Base-by-base conservation (phyloP, 768 basidiomycete species). In the Tylopilus sp. region DNA sequence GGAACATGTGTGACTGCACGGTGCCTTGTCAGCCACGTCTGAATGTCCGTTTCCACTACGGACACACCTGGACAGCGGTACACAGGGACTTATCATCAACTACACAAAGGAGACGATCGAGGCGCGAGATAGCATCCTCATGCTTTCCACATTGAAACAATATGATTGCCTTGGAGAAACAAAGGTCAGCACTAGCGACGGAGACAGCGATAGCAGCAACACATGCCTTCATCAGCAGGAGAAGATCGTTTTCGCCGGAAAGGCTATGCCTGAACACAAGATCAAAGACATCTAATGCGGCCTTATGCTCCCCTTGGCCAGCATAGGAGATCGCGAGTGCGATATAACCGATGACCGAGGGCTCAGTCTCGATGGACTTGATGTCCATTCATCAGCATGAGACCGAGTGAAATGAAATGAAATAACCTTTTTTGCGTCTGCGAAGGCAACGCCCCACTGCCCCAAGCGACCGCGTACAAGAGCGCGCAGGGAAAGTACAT, bases 141-240 rank as follows among this genome's bases (percentile, higher is more conserved):
- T 59, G 47, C 6, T 42, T 54, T 33, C 60, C 47, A 3, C 38
- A 59, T 38, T 59, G 28, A 37, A 58, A 58, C 17, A 49, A 21
- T 9, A 38, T 13, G 24, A 48, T 48, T 8, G 36, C 36, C 36
- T 31, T 26, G 22, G 16, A 9, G 25, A n/a, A 6, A 28, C 2
- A 3, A 42, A 42, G 17, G 4, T 30, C 2, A 10, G 37, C 13
- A 29, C 17, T 3, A 16, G 28, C 3, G 33, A 2, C 8, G 6
- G 19, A 2, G 10, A 28, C 6, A 13, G 29, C 5, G n/a, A 5
- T 10, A 2, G n/a, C n/a, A n/a, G n/a, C n/a, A 4, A 6, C 13
- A 7, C 25, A 30, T 30, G 30, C 37, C 21, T 48, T 48, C 33
- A 59, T 45, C 13, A 58, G 26, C 21, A 57, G 40, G 34, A 59